phyloP scores from a whole-genome alignment of 202 grass and related monocot species.

The Digitaria exilis region DNA sequence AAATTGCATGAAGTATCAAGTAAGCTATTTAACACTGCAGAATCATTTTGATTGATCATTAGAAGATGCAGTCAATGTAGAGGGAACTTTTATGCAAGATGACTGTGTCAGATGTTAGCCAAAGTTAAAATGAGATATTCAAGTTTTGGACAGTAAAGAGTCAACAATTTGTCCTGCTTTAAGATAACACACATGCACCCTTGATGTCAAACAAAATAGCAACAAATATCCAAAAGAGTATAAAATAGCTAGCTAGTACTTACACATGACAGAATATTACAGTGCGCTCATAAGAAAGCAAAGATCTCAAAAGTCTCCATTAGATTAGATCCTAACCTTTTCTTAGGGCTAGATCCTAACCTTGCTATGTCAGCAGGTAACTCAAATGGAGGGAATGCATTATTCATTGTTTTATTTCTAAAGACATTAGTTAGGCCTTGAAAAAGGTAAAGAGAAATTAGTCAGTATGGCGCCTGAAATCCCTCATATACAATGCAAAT shows the following conservation, averaged over 20 bases:
- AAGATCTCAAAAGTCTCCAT: background rate
- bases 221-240: background rate
- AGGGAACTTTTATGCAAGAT: background rate
- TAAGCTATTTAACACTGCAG: no score
- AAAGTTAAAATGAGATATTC: background rate
- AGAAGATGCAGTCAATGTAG: conserved; percentile 10
- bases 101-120: background rate
- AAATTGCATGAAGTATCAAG: conserved; percentile 2
- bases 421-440: background rate
- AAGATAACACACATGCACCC: background rate
- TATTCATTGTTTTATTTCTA: background rate
- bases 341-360: no score
- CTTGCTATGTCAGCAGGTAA: background rate
- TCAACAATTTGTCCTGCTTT: background rate
- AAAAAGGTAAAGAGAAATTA: background rate
- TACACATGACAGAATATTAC: background rate
- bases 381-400: background rate
- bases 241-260: background rate
- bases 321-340: no score
- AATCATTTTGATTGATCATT: background rate
- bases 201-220: background rate
- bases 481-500: background rate
- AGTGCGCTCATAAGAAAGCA: background rate
- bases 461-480: background rate
- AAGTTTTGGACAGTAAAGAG: background rate